These are phyloP conservation scores for Juglanconis sp. DNA, from an alignment of 2,329 filamentous ascomycete genomes.

Conservation along the genomic window DNA sequence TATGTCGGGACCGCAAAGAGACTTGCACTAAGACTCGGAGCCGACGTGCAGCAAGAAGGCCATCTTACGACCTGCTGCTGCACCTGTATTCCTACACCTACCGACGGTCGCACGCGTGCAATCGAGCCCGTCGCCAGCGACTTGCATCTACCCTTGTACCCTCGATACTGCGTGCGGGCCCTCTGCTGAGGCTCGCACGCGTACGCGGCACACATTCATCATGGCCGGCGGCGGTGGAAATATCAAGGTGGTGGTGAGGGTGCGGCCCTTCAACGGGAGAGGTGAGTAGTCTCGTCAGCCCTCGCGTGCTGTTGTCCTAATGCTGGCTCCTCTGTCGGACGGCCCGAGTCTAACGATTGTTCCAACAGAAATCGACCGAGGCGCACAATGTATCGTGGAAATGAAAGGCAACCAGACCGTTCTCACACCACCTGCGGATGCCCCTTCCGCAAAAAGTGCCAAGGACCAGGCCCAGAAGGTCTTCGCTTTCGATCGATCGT, in stretches of 20 bases:
- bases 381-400: slow-evolving; percentile 93
- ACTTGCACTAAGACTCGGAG: slow-evolving; percentile 6
- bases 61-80: slow-evolving; percentile 6
- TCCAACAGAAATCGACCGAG: slow-evolving; percentile 75
- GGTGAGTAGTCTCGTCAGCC: slow-evolving; percentile 50
- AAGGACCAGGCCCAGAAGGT: slow-evolving; percentile 74
- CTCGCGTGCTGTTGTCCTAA: neutral
- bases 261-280: slow-evolving; percentile 92
- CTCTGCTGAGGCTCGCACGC: slow-evolving; percentile 15
- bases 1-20: slow-evolving; percentile 16
- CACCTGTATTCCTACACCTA: neutral
- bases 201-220: slow-evolving; percentile 22
- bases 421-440: slow-evolving; percentile 68
- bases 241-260: slow-evolving; percentile 99
- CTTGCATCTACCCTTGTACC: neutral
- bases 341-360: neutral
- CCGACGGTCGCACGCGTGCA: neutral
- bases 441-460: slow-evolving; percentile 58
- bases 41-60: neutral
- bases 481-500: slow-evolving; percentile 95
- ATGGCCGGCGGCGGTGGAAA: slow-evolving; percentile 84
- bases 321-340: neutral
- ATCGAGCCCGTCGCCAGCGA: neutral
- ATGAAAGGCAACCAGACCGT: slow-evolving; percentile 94
- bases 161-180: slow-evolving; percentile 4